Conservation (phyloP, 75 land plant genomes). For the Pinus albicaulis region DNA sequence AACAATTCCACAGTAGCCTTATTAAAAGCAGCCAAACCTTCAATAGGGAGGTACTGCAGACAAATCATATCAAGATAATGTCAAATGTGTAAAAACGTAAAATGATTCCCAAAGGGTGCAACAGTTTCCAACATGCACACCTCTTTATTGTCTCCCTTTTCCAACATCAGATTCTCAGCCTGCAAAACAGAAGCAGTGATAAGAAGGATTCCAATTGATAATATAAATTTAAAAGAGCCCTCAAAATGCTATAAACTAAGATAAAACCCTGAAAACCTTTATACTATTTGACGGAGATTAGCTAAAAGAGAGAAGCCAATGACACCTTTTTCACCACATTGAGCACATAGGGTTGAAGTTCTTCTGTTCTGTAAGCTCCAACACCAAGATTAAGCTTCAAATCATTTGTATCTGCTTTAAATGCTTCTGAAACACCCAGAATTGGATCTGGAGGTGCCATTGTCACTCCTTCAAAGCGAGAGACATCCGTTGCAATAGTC, state of each 20-base stretch:
- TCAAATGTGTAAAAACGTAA: background rate
- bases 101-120: background rate
- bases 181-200: conserved; percentile 18
- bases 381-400: conserved; percentile 94
- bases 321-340: conserved; percentile 94
- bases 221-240: no score
- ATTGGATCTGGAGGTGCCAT: conserved; percentile 99
- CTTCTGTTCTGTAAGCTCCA: conserved; percentile 97
- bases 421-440: conserved; percentile 97
- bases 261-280: background rate
- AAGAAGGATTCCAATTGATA: background rate
- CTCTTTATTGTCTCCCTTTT: conserved; percentile 95
- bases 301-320: background rate
- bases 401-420: conserved; percentile 73
- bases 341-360: conserved; percentile 97
- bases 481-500: conserved; percentile 67
- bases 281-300: background rate
- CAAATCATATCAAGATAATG: background rate
- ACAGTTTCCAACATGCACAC: conserved; percentile 23
- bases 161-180: conserved; percentile 95
- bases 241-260: background rate
- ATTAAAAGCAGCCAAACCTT: conserved; percentile 97
- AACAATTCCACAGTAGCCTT: conserved; percentile 94
- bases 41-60: conserved; percentile 97
- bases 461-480: conserved; percentile 85